Evolutionary conservation across 768 basidiomycete genomes (phyloP), one percentile per base, ranked within the genome.

Genomic region (Mycena maculata): DNA sequence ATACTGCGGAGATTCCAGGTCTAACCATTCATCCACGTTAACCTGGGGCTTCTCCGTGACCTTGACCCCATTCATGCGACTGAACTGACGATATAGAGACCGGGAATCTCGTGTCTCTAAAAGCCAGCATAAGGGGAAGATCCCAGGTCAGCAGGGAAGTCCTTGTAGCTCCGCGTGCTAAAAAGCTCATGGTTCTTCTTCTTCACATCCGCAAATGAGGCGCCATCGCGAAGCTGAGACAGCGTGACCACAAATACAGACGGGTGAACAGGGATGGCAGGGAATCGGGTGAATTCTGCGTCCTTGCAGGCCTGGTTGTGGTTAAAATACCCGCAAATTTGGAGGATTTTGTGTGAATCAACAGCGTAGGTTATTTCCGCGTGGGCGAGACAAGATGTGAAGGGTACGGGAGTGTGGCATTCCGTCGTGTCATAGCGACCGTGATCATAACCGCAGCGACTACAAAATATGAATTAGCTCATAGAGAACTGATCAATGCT

Each of bases 21-120:
- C 13, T 7, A 36, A 13, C 33, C 33, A 36, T 6, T 36, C 13
- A 13, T 36, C 8, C 8, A 36, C 33, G 33, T 36, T 36, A 36
- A n/a, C n/a, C n/a, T n/a, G n/a, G n/a, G n/a, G n/a, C n/a, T n/a
- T n/a, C n/a, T n/a, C n/a, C n/a, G n/a, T n/a, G n/a, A 62, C 55
- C 16, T 58, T 44, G 30, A 73, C 50, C n/a, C 73, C 73, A 2
- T 63, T 48, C 33, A 63, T 28, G 8, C 70, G 61, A 22, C 61
- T 56, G 57, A 45, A 72, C 33, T 72, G 70, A 7, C 72, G 70
- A 41, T 76, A 74, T 3, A 76, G 52, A 5, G 60, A 53, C 18
- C 72, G 63, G 9, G 70, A 58, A 56, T 76, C 75, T 30, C n/a
- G n/a, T n/a, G n/a, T n/a, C n/a, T n/a, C n/a, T n/a, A 44, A 18